These are phyloP conservation scores for Raphanus raphanistrum DNA, from an alignment of 345 rosid species.

Conservation along the genomic window DNA sequence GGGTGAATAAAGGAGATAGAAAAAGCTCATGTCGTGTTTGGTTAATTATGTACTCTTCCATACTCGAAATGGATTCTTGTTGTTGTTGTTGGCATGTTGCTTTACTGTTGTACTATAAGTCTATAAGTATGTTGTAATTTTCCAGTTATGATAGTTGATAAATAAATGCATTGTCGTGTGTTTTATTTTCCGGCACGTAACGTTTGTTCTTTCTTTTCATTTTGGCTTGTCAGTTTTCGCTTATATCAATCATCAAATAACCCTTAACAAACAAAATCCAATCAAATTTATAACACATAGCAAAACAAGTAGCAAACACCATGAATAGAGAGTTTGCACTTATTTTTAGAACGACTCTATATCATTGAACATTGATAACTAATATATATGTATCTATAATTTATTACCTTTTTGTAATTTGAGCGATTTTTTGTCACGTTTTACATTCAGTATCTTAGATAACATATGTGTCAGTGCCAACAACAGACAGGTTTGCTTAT, in stretches of 20 bases:
- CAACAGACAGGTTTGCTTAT: not conserved
- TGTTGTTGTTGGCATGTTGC: conserved; percentile 5
- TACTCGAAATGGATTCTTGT: conserved; percentile 19
- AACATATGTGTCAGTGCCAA: not conserved
- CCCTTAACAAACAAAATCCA: not conserved
- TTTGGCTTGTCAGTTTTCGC: not conserved
- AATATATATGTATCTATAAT: not conserved
- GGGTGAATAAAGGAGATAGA: conserved; percentile 5
- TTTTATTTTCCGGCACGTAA: not conserved
- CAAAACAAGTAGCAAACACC: not conserved
- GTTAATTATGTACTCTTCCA: conserved; percentile 12
- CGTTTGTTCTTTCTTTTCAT: not conserved
- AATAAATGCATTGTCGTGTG: not conserved
- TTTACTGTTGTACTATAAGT: conserved; percentile 12
- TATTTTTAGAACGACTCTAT: not conserved
- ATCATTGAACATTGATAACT: not conserved
- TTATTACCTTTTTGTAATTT: not conserved
- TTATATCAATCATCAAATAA: not conserved
- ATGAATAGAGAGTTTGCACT: not conserved
- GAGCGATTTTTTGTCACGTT: not conserved
- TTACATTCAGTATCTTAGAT: not conserved
- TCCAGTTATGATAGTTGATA: not conserved
- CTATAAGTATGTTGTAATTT: not conserved
- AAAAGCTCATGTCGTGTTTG: conserved; percentile 6
- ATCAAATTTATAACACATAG: not conserved